Evolutionary conservation across 768 basidiomycete species (phyloP), one percentile per base, ranked within the genome.

Genomic region (Boletus reticulatus): DNA sequence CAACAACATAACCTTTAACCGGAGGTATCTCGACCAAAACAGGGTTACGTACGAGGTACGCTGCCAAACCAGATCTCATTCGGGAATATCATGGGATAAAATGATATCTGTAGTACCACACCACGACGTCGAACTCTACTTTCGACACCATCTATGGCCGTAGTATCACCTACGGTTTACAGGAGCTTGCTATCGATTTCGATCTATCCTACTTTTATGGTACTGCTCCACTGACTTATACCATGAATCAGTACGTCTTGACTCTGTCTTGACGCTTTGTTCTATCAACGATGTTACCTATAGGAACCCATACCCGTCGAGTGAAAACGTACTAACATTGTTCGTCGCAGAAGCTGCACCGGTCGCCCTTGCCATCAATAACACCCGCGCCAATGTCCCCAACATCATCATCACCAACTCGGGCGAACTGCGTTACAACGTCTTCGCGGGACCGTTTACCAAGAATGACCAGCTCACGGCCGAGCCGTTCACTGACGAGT

Each of bases 21-120:
- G 91, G 29, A 78, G 90, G 29, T 93, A 94, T 66, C 73, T 94
- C 16, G 90, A 93, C 62, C 81, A 88, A 42, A 93, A 93, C 66
- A 82, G 87, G 24, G 82, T 87, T 29, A 87, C 86, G 12, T 91
- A 84, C 53, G 81, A 92, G 72, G 82, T 88, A 62, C n/a, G 66
- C n/a, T 37, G 4, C 6, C 29, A 17, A 37, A 31, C 10, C 65
- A 16, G 44, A 10, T 39, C 43, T 3, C 11, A 6, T 27, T 36
- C 17, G 29, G 17, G 20, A 43, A 34, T 9, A 8, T 41, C 7
- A 4, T 22, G 12, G 39, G 9, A 52, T 4, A 34, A 32, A 24
- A 13, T 4, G 13, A 4, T n/a, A 4, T n/a, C 27, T 60, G 42
- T 57, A 88, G 82, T 94, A 80, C 68, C 92, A 94, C 64, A 82